Evolutionary conservation across 208 protist species (phyloP).

Genomic region (Acanthamoeba rhysodes): DNA sequence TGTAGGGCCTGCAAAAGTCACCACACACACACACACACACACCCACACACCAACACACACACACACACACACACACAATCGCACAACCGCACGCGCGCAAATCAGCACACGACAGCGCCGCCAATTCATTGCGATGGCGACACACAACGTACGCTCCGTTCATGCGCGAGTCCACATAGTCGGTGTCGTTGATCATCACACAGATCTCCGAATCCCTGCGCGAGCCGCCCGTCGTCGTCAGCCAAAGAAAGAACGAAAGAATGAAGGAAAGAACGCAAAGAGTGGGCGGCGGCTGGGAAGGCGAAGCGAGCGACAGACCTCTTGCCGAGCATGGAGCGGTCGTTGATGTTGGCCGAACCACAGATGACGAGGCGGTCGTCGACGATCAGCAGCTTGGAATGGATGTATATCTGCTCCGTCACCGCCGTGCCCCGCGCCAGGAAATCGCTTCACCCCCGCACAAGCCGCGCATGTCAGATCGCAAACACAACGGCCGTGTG

Average conservation of each 20-base stretch:
- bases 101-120: background rate
- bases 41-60: no score
- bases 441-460: slow-evolving; percentile 20
- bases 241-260: background rate
- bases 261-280: no score
- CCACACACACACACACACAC: no score
- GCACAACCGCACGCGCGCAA: no score
- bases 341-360: slow-evolving; percentile 87
- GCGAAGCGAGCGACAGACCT: background rate
- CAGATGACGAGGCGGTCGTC: slow-evolving; percentile 82
- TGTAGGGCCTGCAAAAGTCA: background rate
- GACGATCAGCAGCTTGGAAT: slow-evolving; percentile 86
- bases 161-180: slow-evolving; percentile 70
- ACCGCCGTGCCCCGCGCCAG: slow-evolving; percentile 54
- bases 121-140: background rate
- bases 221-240: background rate
- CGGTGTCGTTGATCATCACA: slow-evolving; percentile 77
- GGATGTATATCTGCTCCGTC: slow-evolving; percentile 85
- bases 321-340: slow-evolving; percentile 78
- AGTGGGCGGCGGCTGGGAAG: background rate
- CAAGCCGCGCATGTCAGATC: background rate
- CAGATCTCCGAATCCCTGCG: slow-evolving; percentile 81
- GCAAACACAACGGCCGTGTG: background rate
- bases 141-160: slow-evolving; percentile 69
- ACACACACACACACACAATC: no score